Evolutionary conservation across 352 stramenopile species (phyloP).

Genomic region (Halophytophthora batemanensis): DNA sequence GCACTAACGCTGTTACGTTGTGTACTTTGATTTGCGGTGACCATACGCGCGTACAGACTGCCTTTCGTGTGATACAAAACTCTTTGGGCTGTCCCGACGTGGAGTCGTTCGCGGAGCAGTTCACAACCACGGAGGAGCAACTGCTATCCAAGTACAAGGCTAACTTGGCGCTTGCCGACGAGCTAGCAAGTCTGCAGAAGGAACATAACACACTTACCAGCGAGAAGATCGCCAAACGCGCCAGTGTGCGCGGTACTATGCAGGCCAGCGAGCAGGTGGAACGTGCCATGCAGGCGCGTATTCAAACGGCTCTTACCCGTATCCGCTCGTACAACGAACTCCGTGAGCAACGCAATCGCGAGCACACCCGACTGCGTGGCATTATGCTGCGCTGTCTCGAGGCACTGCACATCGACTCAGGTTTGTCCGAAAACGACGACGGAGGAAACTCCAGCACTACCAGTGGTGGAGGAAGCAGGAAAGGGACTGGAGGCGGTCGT

Average conservation of each 20-base stretch:
- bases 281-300: slow-evolving; percentile 29
- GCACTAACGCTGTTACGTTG: not conserved
- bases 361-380: slow-evolving; percentile 36
- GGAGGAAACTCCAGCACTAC: not conserved
- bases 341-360: slow-evolving; percentile 44
- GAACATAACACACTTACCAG: slow-evolving; percentile 23
- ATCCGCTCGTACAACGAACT: slow-evolving; percentile 54
- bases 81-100: slow-evolving; percentile 29
- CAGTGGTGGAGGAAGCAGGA: not conserved
- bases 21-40: not conserved
- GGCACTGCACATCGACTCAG: slow-evolving; percentile 37
- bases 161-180: slow-evolving; percentile 46
- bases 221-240: slow-evolving; percentile 31
- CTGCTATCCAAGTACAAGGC: slow-evolving; percentile 66
- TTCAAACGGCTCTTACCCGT: slow-evolving; percentile 19
- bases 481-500: slow-evolving; percentile 1
- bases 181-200: slow-evolving; percentile 37
- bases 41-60: slow-evolving; percentile 15
- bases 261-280: slow-evolving; percentile 31
- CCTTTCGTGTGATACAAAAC: slow-evolving; percentile 55
- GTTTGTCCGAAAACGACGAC: slow-evolving; percentile 1
- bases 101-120: slow-evolving; percentile 39
- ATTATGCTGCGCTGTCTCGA: slow-evolving; percentile 69
- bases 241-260: slow-evolving; percentile 32
- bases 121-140: slow-evolving; percentile 54